phyloP scores from a whole-genome alignment of 2,329 filamentous ascomycete genomes.

The Byssothecium circinans region DNA sequence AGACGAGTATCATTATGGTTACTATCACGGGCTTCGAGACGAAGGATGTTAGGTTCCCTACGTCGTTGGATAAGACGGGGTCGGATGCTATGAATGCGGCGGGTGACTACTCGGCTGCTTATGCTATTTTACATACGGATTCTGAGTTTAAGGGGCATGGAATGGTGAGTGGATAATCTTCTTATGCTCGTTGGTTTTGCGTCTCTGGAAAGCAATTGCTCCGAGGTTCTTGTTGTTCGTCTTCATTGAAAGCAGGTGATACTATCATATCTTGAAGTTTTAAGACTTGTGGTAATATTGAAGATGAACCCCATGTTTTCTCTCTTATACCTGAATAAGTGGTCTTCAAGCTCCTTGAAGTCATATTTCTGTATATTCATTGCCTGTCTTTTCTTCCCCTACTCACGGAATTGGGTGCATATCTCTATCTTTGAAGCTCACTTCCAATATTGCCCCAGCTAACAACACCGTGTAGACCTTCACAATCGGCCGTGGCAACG shows the following conservation, averaged over 20 bases:
- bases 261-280: background rate
- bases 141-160: slow-evolving; percentile 71
- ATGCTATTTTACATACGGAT: slow-evolving; percentile 86
- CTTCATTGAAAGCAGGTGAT: background rate
- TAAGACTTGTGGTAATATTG: too few relatives aligned
- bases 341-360: too few relatives aligned
- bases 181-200: background rate
- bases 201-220: background rate
- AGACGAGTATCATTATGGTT: slow-evolving; percentile 44
- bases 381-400: too few relatives aligned
- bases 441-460: background rate
- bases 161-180: slow-evolving; percentile 60
- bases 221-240: background rate
- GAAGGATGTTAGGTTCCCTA: slow-evolving; percentile 59
- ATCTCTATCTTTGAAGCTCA: background rate
- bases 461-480: slow-evolving; percentile 56
- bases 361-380: too few relatives aligned
- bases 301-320: too few relatives aligned
- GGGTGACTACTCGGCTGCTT: slow-evolving; percentile 90
- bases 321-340: too few relatives aligned
- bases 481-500: slow-evolving; percentile 86
- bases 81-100: slow-evolving; percentile 97
- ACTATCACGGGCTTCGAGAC: slow-evolving; percentile 51
- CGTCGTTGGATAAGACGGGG: slow-evolving; percentile 94
- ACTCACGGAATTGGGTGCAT: too few relatives aligned